Conservation (phyloP, 2,329 filamentous ascomycete species). For the Sarocladium strictum region DNA sequence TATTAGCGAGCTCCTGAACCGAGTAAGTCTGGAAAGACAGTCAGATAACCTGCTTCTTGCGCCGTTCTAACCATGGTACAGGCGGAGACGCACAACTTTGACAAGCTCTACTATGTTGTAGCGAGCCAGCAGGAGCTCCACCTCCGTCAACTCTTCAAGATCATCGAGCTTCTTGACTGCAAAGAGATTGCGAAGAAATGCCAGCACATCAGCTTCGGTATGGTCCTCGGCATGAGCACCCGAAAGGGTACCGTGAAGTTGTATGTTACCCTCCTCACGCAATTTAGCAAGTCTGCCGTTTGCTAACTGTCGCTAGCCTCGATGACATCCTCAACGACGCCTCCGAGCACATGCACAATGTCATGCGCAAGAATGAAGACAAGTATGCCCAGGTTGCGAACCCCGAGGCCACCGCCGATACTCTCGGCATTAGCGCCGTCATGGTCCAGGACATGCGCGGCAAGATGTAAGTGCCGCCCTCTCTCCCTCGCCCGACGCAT, state of each 20-base stretch:
- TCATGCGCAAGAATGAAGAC: slow-evolving; percentile 83
- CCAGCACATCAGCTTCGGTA: slow-evolving; percentile 70
- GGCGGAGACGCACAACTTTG: slow-evolving; percentile 57
- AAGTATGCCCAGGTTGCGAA: slow-evolving; percentile 90
- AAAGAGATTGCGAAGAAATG: slow-evolving; percentile 62
- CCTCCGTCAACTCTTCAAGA: slow-evolving; percentile 70
- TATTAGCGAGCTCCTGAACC: slow-evolving; percentile 66
- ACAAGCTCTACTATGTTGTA: slow-evolving; percentile 77
- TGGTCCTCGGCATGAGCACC: slow-evolving; percentile 66
- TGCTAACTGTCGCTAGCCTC: slow-evolving; percentile 7
- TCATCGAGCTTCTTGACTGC: slow-evolving; percentile 65
- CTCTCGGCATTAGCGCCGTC: slow-evolving; percentile 84
- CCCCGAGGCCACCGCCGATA: slow-evolving; percentile 76
- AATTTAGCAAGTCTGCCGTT: background rate
- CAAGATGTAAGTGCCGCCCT: slow-evolving; percentile 63
- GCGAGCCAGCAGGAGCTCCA: slow-evolving; percentile 68
- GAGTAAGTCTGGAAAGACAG: slow-evolving; percentile 24
- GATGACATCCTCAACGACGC: slow-evolving; percentile 71
- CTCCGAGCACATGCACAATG: slow-evolving; percentile 93
- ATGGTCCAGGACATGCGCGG: slow-evolving; percentile 99
- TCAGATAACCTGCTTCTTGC: slow-evolving; percentile 7
- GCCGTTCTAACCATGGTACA: slow-evolving; percentile 3
- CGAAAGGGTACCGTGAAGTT: slow-evolving; percentile 71
- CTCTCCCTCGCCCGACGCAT: background rate
- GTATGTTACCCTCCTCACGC: slow-evolving; percentile 10